Percentiles rank a stretch among this genome's conserved stretches.
Evolutionary conservation across 306 rosid species (phyloP).

Genomic region (Cucumis hystrix): DNA sequence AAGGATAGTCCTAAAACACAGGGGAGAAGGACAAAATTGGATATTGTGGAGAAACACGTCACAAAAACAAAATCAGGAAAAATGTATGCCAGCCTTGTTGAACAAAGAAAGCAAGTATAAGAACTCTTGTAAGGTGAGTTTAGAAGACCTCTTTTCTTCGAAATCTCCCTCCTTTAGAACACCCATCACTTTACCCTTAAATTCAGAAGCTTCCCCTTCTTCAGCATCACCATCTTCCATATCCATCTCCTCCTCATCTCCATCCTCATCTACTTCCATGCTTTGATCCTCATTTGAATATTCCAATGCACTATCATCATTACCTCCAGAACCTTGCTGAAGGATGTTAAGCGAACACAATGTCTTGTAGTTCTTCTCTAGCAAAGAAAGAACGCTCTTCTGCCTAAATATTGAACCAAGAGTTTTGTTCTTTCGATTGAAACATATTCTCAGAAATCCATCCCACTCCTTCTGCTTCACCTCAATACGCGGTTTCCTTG

Average conservation of each 20-base stretch:
- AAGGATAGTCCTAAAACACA: not conserved
- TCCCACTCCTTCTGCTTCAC: conserved; percentile 90
- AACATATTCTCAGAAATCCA: conserved; percentile 71
- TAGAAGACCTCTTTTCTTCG: conserved; percentile 82
- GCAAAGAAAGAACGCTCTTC: conserved; percentile 58
- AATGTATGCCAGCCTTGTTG: conserved; percentile 72
- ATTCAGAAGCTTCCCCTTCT: conserved; percentile 59
- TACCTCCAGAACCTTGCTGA: conserved; percentile 25
- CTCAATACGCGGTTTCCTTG: conserved; percentile 57
- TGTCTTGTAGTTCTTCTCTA: conserved; percentile 74
- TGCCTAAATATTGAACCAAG: conserved; percentile 85
- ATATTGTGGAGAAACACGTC: not conserved
- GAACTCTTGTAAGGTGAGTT: conserved; percentile 68
- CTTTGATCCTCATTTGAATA: conserved; percentile 28
- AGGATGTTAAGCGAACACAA: conserved; percentile 40
- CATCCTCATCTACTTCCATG: conserved; percentile 43
- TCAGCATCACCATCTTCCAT: conserved; percentile 42
- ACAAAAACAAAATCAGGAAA: conserved; percentile 26
- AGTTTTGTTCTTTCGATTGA: conserved; percentile 85
- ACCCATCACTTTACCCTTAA: conserved; percentile 53
- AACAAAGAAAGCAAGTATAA: conserved; percentile 62
- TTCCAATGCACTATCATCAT: conserved; percentile 15
- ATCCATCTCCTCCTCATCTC: conserved; percentile 30
- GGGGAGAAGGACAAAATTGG: not conserved
- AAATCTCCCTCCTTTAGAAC: conserved; percentile 74